phyloP scores from a whole-genome alignment of 768 basidiomycete species.

The Phylloporus sp. region DNA sequence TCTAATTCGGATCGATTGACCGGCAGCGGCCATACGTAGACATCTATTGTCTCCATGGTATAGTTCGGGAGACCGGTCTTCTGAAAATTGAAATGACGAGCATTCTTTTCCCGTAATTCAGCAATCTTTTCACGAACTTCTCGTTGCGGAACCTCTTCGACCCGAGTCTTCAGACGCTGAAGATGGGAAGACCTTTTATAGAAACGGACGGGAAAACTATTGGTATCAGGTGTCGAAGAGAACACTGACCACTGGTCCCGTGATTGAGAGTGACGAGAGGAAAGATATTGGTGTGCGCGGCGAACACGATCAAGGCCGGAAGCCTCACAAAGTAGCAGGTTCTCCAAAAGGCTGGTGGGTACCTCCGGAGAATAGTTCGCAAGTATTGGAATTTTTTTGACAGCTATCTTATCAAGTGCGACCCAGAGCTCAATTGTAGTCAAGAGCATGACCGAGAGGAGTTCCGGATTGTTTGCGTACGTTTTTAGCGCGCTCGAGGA shows the following conservation, averaged over 20 bases:
- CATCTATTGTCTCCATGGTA: not conserved
- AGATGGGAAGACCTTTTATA: constrained; percentile 20
- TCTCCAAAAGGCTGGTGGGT: constrained; percentile 33
- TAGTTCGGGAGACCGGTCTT: not conserved
- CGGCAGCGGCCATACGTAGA: constrained; percentile 48
- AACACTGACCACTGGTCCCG: constrained; percentile 33
- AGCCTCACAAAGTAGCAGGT: constrained; percentile 37
- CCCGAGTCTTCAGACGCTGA: constrained; percentile 20
- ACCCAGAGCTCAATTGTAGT: not conserved
- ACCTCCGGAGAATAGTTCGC: constrained; percentile 45
- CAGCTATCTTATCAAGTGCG: not conserved
- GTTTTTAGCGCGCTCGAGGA: constrained; percentile 16
- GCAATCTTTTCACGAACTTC: constrained; percentile 18
- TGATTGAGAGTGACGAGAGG: constrained; percentile 20
- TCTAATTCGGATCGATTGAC: not conserved
- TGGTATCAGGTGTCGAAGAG: constrained; percentile 7
- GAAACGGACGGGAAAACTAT: constrained; percentile 34
- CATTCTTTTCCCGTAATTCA: constrained; percentile 28
- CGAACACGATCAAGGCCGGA: constrained; percentile 27
- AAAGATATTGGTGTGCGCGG: constrained; percentile 31
- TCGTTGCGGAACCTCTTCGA: constrained; percentile 25
- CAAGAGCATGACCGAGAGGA: not conserved
- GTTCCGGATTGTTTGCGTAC: constrained; percentile 28
- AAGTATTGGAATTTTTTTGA: not conserved
- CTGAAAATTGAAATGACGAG: not conserved